Evolutionary conservation across 225 moss, liverwort and hornwort genomes (phyloP), one percentile per base, ranked within the genome.

Genomic region (Pseudisothecium myosuroides): DNA sequence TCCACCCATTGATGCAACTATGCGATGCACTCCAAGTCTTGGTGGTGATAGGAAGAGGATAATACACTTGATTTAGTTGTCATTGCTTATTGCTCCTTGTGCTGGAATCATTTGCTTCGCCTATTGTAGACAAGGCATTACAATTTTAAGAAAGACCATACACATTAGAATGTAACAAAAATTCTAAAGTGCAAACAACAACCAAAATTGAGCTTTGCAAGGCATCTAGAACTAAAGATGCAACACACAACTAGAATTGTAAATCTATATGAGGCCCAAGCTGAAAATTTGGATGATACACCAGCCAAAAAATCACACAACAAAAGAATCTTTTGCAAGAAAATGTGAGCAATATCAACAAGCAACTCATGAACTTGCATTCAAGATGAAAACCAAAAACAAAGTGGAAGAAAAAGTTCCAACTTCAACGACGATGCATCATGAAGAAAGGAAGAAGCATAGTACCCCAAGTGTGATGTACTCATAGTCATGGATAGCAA

Each of bases 21-120:
- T n/a, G 32, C 32, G 32, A 64, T 67, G 20, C 22, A 37, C 11
- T 67, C 22, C 67, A 67, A 67, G 21, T 67, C 6, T 12, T 22
- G 13, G 4, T 64, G 2, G 11, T 22, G 12, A 68, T 20, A 36
- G 6, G 11, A 18, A 66, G 20, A 6, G 11, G 20, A 66, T 20
- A 66, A 37, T 18, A 10, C 7, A 68, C n/a, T n/a, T n/a, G n/a
- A 68, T n/a, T n/a, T 68, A 23, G 7, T 0, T 4, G 1, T 7
- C 68, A 4, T 1, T 23, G 0, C n/a, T n/a, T 68, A n/a, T 0
- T 68, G 4, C 22, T 12, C 0, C n/a, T n/a, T 4, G 0, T 68
- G 4, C 2, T 23, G 4, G 7, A 68, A 68, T 68, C 21, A 4
- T 68, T 68, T n/a, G 13, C 12, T 10, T 68, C 4, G 23, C 23